Evolutionary conservation across 225 moss, liverwort and hornwort genomes (phyloP).

Genomic region (Polytrichum formosum): DNA sequence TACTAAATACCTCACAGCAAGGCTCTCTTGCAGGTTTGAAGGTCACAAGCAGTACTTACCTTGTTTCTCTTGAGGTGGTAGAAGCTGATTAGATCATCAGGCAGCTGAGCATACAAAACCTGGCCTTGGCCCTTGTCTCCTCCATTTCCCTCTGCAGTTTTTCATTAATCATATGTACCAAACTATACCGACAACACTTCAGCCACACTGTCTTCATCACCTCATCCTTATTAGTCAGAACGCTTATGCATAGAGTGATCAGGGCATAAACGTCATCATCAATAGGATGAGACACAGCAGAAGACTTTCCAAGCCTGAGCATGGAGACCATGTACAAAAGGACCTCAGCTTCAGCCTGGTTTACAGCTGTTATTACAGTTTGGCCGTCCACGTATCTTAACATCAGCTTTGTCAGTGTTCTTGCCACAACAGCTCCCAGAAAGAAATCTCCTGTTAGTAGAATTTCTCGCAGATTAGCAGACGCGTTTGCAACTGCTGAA

Average conservation of each 20-base stretch:
- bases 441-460: slow-evolving; percentile 94
- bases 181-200: slow-evolving; percentile 83
- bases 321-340: slow-evolving; percentile 88
- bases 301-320: slow-evolving; percentile 83
- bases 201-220: slow-evolving; percentile 86
- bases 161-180: slow-evolving; percentile 91
- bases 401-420: slow-evolving; percentile 83
- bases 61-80: slow-evolving; percentile 95
- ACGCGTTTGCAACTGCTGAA: slow-evolving; percentile 44
- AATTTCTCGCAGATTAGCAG: slow-evolving; percentile 74
- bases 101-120: slow-evolving; percentile 82
- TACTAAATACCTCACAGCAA: not conserved
- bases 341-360: slow-evolving; percentile 73
- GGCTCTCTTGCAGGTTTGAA: not conserved
- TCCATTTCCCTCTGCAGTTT: slow-evolving; percentile 82
- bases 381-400: slow-evolving; percentile 74
- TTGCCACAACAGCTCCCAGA: slow-evolving; percentile 84
- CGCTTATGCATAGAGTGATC: slow-evolving; percentile 78
- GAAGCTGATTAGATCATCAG: slow-evolving; percentile 95
- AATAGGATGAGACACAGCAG: slow-evolving; percentile 76
- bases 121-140: slow-evolving; percentile 95
- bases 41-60: slow-evolving; percentile 27
- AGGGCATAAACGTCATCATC: slow-evolving; percentile 92
- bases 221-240: slow-evolving; percentile 70
- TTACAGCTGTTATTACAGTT: slow-evolving; percentile 36